Evolutionary conservation across 148 eudicot genomes (phyloP).

Genomic region (Fagopyrum homotropicum): DNA sequence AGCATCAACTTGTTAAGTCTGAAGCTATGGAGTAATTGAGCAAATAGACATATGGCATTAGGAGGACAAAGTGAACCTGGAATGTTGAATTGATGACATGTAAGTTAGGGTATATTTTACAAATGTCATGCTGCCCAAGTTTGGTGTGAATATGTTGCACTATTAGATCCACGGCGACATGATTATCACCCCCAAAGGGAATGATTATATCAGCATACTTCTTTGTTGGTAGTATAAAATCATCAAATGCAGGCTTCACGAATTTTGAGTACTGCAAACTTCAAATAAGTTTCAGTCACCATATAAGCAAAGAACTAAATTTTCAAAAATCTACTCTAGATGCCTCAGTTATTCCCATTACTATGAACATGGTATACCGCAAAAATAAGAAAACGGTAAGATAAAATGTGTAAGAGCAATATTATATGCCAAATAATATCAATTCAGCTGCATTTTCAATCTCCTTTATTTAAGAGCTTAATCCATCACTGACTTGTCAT

Average conservation of each 20-base stretch:
- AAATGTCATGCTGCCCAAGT: conserved; percentile 93
- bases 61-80: conserved; percentile 32
- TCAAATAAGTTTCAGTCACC: neutral
- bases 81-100: conserved; percentile 91
- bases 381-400: neutral
- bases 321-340: neutral
- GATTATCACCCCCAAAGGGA: conserved; percentile 97
- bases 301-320: neutral
- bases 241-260: conserved; percentile 98
- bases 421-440: neutral
- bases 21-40: neutral
- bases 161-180: conserved; percentile 92
- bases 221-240: conserved; percentile 94
- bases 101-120: conserved; percentile 87
- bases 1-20: conserved; percentile 3
- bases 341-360: neutral
- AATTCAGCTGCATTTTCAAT: neutral
- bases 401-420: neutral
- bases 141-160: conserved; percentile 98
- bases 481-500: neutral
- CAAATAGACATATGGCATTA: conserved; percentile 10
- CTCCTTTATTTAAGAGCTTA: neutral
- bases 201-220: conserved; percentile 94
- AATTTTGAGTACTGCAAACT: conserved; percentile 81
- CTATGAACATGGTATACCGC: neutral